Evolutionary conservation across 352 stramenopile genomes (phyloP), one percentile per base, ranked within the genome.

Genomic region (Globisporangium sylvaticum): DNA sequence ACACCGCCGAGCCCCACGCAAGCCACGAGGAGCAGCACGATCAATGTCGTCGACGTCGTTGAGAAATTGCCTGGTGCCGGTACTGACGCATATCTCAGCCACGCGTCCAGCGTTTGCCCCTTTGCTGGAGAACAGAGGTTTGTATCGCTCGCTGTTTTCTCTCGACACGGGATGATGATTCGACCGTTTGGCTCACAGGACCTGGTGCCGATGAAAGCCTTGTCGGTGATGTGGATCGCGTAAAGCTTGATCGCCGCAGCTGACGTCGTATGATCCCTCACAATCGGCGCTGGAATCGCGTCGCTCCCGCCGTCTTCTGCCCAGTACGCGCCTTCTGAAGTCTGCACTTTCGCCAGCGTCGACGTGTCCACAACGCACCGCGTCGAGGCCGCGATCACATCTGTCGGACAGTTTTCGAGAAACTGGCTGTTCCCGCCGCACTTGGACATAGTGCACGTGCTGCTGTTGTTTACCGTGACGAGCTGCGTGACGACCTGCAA

Each of bases 81-180:
- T 27, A 72, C 58, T 1, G 80, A 72, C 29, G 71, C n/a, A 37
- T 82, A 65, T 32, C 73, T 68, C 20, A 90, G 80, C 84, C 84
- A 92, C 34, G 79, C 81, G 60, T 89, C 79, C 60, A 90, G 82
- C 0, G 77, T 70, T 32, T 75, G 48, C 27, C 81, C 76, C 4
- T 66, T 27, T 10, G 68, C 60, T 1, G 75, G 68, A 5, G 62
- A 57, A 52, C 84, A 92, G 24, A 89, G 46, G 53, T 84, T 73
- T 15, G 77, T 73, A 62, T 92, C 81, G 14, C 53, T 72, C 14
- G 80, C 73, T 2, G 63, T 71, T n/a, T 79, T 72, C 55, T 78
- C 80, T 60, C 80, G 74, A 67, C 84, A 92, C 18, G 84, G 84
- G 25, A 92, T 67, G 68, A 92, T 90, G 25, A 90, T 87, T 61